Percentiles rank a stretch among this genome's conserved stretches.
These are phyloP conservation scores for Salix caprea DNA, from an alignment of 345 rosid species.

Conservation along the genomic window DNA sequence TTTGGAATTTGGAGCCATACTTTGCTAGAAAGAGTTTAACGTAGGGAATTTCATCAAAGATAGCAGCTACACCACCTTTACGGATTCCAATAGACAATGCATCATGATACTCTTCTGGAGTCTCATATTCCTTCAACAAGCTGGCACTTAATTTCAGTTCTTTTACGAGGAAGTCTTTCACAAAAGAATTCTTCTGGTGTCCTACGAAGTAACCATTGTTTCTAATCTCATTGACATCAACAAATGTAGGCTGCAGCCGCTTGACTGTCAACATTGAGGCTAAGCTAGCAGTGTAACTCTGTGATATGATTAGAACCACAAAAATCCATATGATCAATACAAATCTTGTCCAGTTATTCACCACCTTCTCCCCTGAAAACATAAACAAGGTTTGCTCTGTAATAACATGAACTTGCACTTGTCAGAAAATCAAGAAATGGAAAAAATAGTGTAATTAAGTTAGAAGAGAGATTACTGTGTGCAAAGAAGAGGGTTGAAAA, in stretches of 20 bases:
- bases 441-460: not conserved
- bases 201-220: constrained; percentile 24
- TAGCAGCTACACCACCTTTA: constrained; percentile 21
- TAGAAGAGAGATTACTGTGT: not conserved
- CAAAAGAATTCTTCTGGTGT: constrained; percentile 27
- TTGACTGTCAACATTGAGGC: constrained; percentile 43
- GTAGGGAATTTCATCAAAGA: constrained; percentile 42
- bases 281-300: constrained; percentile 53
- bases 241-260: constrained; percentile 26
- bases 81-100: constrained; percentile 16
- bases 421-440: not conserved
- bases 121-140: not conserved
- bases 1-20: constrained; percentile 5
- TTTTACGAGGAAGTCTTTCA: constrained; percentile 2
- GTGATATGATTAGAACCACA: constrained; percentile 42
- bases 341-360: constrained; percentile 38
- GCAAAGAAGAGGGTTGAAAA: constrained; percentile 22
- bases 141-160: not conserved
- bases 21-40: constrained; percentile 35
- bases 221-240: not conserved
- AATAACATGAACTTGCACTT: not conserved
- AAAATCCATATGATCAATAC: constrained; percentile 53
- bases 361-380: constrained; percentile 41
- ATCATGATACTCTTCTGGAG: not conserved
- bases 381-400: not conserved